Evolutionary conservation across 192 early-diverging fungal genomes (phyloP), one percentile per base, ranked within the genome.

Genomic region (Globomyces pollinis-pini): DNA sequence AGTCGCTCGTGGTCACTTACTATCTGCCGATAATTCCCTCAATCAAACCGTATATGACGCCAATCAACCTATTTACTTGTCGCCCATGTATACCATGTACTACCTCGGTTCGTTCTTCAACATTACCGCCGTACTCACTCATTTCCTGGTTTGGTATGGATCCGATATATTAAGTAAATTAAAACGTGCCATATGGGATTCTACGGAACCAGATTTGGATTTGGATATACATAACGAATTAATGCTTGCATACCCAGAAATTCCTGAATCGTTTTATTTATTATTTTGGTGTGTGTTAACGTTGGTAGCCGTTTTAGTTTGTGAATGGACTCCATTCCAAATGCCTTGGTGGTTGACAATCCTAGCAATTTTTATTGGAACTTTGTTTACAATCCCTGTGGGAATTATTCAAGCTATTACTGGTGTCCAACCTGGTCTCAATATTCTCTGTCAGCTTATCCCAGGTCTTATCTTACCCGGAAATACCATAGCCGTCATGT

Each of bases 361-460:
- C 26, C 31, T 68, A 5, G 71, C 81, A 26, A 65, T 84, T 29
- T 63, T 65, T 2, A 66, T 88, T 18, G 69, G 84, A 12, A 50
- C 79, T 15, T 64, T 91, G 31, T 88, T 86, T 50, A 75, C 81
- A 18, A 67, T 91, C 4, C 90, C 90, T 0, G 80, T 95, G 26
- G 93, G 90, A 61, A 85, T 91, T 24, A 83, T 95, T 57, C 86
- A 85, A 23, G 85, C 77, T 5, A 77, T 93, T 16, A 84, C 89
- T 16, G 91, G 91, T 61, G 74, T 78, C 56, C 74, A 79, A 45
- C 79, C 89, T 15, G 84, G 84, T 28, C 71, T 91, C 26, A 92
- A 94, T 71, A 83, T 95, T 35, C 75, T 93, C 23, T 87, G 86
- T 38, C 88, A 95, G 74, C 85, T 91, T 55, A 78, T 92, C 52